Conservation (phyloP, 441 rosid genomes). For the Adansonia grandidieri region DNA sequence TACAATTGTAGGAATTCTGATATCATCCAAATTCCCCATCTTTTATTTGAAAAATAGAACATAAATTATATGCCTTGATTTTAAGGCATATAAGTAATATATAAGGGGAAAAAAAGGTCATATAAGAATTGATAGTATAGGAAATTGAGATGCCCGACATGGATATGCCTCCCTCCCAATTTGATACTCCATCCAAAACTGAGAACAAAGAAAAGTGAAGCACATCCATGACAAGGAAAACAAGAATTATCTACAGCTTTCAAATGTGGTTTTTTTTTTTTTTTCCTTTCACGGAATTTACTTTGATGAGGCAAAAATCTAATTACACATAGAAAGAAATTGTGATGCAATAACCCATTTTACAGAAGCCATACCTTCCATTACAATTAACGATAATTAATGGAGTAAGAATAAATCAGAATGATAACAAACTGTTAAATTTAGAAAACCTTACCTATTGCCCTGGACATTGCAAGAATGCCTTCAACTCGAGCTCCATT, state of each 20-base stretch:
- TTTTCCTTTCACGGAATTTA: background rate
- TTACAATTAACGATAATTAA: background rate
- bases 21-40: background rate
- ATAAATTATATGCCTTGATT: background rate
- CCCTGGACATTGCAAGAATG: slow-evolving; percentile 85
- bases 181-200: background rate
- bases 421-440: slow-evolving; percentile 15
- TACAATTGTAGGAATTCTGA: background rate
- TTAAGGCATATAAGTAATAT: background rate
- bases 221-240: slow-evolving; percentile 4
- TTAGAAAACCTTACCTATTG: slow-evolving; percentile 57
- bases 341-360: background rate
- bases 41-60: background rate
- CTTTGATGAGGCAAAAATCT: background rate
- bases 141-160: background rate
- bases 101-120: background rate
- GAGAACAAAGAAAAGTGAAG: slow-evolving; percentile 10
- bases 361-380: slow-evolving; percentile 4
- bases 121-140: background rate
- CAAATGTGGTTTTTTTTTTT: background rate
- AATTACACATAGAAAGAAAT: background rate
- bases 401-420: background rate
- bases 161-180: background rate
- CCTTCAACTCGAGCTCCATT: slow-evolving; percentile 83
- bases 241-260: background rate